These are phyloP conservation scores for Mycena latifolia DNA, from an alignment of 768 basidiomycete genomes.

Conservation along the genomic window DNA sequence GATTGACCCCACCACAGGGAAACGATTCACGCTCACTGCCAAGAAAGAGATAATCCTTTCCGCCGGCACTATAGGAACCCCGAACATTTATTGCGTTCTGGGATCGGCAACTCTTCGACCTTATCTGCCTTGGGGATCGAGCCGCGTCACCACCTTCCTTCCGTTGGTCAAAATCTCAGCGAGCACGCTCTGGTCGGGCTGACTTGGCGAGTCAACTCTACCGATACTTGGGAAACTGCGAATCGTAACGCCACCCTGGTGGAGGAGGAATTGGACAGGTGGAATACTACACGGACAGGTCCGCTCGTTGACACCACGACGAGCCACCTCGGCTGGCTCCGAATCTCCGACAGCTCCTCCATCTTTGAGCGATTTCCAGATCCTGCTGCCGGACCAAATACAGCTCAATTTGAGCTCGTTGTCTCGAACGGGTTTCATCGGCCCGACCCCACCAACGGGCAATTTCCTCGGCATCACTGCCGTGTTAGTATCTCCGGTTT, in stretches of 20 bases:
- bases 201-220: slow-evolving; percentile 43
- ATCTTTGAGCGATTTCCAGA: slow-evolving; percentile 27
- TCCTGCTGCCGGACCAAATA: too few species aligned
- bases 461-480: background rate
- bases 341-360: slow-evolving; percentile 29
- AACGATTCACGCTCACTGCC: slow-evolving; percentile 33
- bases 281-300: too few species aligned
- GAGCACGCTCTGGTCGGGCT: slow-evolving; percentile 44
- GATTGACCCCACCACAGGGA: background rate
- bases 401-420: slow-evolving; percentile 40
- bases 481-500: background rate
- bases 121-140: slow-evolving; percentile 72
- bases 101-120: slow-evolving; percentile 64
- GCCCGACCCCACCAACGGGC: background rate
- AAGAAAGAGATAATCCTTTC: slow-evolving; percentile 46
- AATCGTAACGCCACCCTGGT: slow-evolving; percentile 39
- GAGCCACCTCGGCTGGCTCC: slow-evolving; percentile 41
- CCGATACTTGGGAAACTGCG: slow-evolving; percentile 41
- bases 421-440: background rate
- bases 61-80: slow-evolving; percentile 43
- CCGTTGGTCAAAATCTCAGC: background rate
- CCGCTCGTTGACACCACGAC: slow-evolving; percentile 37
- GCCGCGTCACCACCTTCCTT: background rate
- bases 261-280: slow-evolving; percentile 8
- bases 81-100: slow-evolving; percentile 37